A percentile compares a stretch with the other conserved stretches of the same genome.
Evolutionary conservation across 176 grass and related monocot species (phyloP).

Genomic region (Thalia dealbata): DNA sequence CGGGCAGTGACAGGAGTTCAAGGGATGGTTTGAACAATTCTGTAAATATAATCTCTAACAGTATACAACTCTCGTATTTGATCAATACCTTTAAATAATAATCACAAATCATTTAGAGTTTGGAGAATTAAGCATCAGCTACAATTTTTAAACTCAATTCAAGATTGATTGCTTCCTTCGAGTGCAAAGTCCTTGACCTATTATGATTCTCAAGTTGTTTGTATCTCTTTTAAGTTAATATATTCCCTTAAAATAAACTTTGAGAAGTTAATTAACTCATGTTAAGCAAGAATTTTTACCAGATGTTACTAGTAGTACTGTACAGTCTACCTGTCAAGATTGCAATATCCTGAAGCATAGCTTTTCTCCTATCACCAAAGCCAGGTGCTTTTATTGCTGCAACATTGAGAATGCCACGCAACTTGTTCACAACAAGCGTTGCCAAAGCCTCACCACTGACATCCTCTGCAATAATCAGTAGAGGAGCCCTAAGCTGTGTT

Average conservation of each 20-base stretch:
- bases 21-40: too few species aligned
- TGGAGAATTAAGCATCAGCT: too few species aligned
- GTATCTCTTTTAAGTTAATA: too few species aligned
- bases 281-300: not conserved
- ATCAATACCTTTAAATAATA: too few species aligned
- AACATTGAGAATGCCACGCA: conserved; percentile 6
- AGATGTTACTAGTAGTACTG: not conserved
- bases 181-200: too few species aligned
- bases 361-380: conserved; percentile 6
- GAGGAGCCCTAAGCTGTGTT: conserved; percentile 6
- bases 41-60: too few species aligned
- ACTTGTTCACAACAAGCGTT: conserved; percentile 7
- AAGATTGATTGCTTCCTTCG: too few species aligned
- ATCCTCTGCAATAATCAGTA: conserved; percentile 8
- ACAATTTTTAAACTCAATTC: too few species aligned
- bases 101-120: too few species aligned
- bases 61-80: too few species aligned
- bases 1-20: too few species aligned
- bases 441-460: conserved; percentile 6
- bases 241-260: not conserved
- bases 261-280: not conserved
- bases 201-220: too few species aligned
- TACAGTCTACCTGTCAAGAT: not conserved
- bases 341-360: conserved; percentile 10
- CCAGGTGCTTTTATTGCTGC: conserved; percentile 5